Evolutionary conservation across 306 rosid genomes (phyloP).

Genomic region (Ormosia emarginata): DNA sequence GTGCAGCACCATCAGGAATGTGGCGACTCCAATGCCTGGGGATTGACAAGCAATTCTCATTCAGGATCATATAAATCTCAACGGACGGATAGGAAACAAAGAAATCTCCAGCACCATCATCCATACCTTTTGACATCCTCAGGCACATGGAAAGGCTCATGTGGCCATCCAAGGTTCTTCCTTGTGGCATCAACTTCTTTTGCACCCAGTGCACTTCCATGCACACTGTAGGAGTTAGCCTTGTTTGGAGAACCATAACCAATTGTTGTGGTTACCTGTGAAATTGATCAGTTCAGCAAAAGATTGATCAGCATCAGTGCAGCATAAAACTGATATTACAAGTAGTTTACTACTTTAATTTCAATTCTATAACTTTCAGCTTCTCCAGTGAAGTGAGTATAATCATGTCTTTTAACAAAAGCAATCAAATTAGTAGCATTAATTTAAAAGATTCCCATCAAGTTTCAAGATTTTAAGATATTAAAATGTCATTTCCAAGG

Average conservation of each 20-base stretch:
- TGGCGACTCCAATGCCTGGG: constrained; percentile 97
- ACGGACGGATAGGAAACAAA: neutral
- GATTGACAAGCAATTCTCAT: neutral
- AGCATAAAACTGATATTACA: neutral
- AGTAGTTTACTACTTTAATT: neutral
- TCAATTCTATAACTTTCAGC: no score
- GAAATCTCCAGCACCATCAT: constrained; percentile 12
- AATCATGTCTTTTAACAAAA: neutral
- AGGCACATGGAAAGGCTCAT: constrained; percentile 96
- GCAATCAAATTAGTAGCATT: neutral
- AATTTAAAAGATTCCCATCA: no score
- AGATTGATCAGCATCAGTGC: neutral
- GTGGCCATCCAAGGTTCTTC: constrained; percentile 89
- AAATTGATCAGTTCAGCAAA: constrained; percentile 22
- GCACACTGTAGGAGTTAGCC: constrained; percentile 95
- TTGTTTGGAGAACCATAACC: constrained; percentile 99
- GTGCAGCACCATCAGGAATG: constrained; percentile 59
- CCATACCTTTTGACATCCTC: constrained; percentile 85
- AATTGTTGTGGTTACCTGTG: constrained; percentile 92
- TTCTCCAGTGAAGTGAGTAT: neutral
- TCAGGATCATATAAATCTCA: constrained; percentile 23
- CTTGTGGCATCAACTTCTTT: constrained; percentile 99
- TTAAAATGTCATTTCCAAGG: no score
- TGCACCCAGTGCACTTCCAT: constrained; percentile 95
- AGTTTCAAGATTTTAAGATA: no score